Percentiles rank a stretch among this genome's conserved stretches.
Evolutionary conservation across 768 basidiomycete species (phyloP).

Genomic region (Russula emetica): DNA sequence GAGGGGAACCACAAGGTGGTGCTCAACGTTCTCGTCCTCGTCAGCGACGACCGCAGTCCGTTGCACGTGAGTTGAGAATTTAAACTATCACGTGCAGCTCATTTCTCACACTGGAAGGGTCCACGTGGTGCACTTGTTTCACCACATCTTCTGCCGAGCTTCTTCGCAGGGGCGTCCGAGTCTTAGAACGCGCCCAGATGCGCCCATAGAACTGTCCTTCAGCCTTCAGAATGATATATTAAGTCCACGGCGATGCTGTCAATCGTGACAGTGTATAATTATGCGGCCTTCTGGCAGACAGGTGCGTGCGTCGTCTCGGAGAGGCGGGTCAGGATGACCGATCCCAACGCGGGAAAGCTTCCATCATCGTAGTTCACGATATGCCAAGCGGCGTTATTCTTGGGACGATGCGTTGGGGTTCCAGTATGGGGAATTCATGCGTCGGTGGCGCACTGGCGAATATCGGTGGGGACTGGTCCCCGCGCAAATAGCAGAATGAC

Average conservation of each 20-base stretch:
- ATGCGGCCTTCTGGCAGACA: not conserved
- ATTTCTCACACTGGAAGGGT: not conserved
- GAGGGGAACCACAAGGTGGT: not conserved
- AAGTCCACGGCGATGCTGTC: constrained; percentile 24
- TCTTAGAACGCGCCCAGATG: not conserved
- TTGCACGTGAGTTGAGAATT: not conserved
- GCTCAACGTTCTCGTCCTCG: not conserved
- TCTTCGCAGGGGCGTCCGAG: not conserved
- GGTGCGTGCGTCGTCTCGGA: not conserved
- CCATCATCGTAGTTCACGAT: not conserved
- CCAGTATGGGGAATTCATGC: not conserved
- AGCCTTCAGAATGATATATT: constrained; percentile 9
- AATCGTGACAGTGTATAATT: constrained; percentile 7
- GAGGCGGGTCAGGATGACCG: not conserved
- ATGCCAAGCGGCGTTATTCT: constrained; percentile 3
- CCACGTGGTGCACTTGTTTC: too few relatives aligned
- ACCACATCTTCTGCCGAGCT: not conserved
- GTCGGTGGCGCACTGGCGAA: not conserved
- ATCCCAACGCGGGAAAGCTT: not conserved
- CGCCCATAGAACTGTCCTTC: constrained; percentile 7
- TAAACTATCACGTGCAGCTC: not conserved
- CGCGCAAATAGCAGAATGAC: not conserved
- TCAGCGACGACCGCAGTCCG: not conserved
- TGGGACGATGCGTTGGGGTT: not conserved
- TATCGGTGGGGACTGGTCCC: not conserved